Evolutionary conservation across 768 basidiomycete genomes (phyloP).

Genomic region (Lactifluus volemus): DNA sequence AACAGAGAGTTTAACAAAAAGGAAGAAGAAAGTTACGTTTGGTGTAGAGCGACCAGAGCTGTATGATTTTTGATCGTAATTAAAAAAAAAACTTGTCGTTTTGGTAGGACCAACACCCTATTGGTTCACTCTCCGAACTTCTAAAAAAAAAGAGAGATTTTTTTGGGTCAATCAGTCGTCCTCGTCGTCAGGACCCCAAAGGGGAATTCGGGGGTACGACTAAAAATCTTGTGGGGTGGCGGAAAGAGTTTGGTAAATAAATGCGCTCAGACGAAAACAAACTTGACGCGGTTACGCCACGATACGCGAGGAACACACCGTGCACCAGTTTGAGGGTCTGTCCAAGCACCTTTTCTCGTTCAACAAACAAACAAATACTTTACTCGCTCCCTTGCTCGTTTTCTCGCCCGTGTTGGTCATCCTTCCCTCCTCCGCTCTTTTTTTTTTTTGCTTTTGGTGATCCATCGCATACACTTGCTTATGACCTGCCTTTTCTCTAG

Average conservation of each 20-base stretch:
- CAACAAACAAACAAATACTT: not conserved
- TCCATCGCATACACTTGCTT: not conserved
- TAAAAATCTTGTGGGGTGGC: not conserved
- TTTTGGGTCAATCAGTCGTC: not conserved
- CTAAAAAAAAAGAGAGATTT: conserved; percentile 3
- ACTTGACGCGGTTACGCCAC: not conserved
- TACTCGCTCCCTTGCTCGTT: not conserved
- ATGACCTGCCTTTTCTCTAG: not conserved
- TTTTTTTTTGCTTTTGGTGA: not conserved
- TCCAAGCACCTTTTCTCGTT: no score
- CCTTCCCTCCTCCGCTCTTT: not conserved
- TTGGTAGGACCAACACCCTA: not conserved
- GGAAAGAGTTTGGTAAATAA: not conserved
- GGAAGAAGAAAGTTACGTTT: conserved; percentile 71
- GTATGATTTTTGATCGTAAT: conserved; percentile 54
- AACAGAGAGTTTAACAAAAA: conserved; percentile 32
- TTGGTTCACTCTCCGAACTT: not conserved
- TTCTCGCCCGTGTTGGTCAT: not conserved
- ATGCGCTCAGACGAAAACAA: not conserved
- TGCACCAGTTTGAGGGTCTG: no score
- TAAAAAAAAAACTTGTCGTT: not conserved
- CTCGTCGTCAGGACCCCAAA: not conserved
- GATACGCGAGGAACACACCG: not conserved
- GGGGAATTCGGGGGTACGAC: not conserved
- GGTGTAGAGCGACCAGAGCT: conserved; percentile 56